These are phyloP conservation scores for Syncephalastrum contaminatum DNA, from an alignment of 371 early-diverging fungal genomes.

Conservation along the genomic window DNA sequence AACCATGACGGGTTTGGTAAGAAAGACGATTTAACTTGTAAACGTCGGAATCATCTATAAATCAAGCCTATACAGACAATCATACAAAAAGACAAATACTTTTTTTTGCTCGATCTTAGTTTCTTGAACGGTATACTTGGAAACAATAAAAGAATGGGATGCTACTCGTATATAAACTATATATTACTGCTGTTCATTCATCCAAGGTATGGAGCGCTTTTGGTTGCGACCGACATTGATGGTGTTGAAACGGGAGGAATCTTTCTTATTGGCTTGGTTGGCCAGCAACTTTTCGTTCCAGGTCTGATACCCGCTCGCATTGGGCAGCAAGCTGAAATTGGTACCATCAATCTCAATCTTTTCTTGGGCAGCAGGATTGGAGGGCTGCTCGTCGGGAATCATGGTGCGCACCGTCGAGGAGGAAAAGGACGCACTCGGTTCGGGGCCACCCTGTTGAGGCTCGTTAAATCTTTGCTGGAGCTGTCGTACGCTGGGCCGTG, in stretches of 20 bases:
- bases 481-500: not conserved
- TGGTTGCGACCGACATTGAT: slow-evolving; percentile 8
- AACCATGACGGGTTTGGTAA: no score
- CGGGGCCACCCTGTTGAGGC: slow-evolving; percentile 1
- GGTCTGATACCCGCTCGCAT: slow-evolving; percentile 11
- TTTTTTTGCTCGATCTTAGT: no score
- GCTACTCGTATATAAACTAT: not conserved
- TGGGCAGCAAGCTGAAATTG: slow-evolving; percentile 5
- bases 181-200: slow-evolving; percentile 4
- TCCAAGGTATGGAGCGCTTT: slow-evolving; percentile 13
- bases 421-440: slow-evolving; percentile 27
- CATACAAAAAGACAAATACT: no score
- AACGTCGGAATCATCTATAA: no score
- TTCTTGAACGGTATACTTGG: no score
- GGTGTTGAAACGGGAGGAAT: slow-evolving; percentile 12
- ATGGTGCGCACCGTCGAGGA: slow-evolving; percentile 36
- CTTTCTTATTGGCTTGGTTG: slow-evolving; percentile 6
- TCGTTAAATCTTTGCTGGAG: not conserved
- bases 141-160: no score
- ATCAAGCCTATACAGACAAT: no score
- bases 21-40: no score
- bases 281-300: slow-evolving; percentile 12
- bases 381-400: slow-evolving; percentile 25
- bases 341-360: slow-evolving; percentile 20
- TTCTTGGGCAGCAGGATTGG: slow-evolving; percentile 7